Evolutionary conservation across 2,329 filamentous ascomycete species (phyloP).

Genomic region (Penicillium oxalicum): DNA sequence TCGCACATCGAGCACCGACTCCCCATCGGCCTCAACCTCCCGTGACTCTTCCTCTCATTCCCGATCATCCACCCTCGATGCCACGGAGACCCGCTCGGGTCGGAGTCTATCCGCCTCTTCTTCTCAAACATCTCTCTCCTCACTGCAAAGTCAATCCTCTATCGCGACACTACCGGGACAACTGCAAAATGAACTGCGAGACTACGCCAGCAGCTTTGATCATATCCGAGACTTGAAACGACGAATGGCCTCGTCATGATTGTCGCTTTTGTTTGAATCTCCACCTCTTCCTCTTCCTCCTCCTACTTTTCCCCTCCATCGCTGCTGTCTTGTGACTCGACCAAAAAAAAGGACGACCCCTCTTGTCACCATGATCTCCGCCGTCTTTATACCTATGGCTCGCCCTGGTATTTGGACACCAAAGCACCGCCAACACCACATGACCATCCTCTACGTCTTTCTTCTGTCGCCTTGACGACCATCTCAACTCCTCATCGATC

Average conservation of each 20-base stretch:
- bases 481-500: too few species aligned
- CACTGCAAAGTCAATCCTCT: conserved; percentile 60
- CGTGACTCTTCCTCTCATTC: conserved; percentile 10
- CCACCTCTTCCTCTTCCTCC: not conserved
- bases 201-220: conserved; percentile 86
- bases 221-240: conserved; percentile 56
- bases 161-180: conserved; percentile 61
- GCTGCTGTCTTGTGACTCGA: too few species aligned
- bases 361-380: too few species aligned
- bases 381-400: too few species aligned
- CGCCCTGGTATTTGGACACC: too few species aligned
- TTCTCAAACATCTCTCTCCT: conserved; percentile 78
- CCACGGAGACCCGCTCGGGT: conserved; percentile 16
- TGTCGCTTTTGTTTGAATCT: not conserved
- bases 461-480: too few species aligned
- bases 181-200: conserved; percentile 70
- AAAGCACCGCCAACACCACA: too few species aligned
- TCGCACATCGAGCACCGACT: conserved; percentile 52
- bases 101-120: conserved; percentile 54
- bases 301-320: not conserved
- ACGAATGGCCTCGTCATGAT: conserved; percentile 30
- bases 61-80: conserved; percentile 12
- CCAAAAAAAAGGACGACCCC: too few species aligned
- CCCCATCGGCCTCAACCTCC: conserved; percentile 15
- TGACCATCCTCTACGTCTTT: too few species aligned